Base-by-base conservation (phyloP, 768 basidiomycete genomes). In the Saitozyma sp. region DNA sequence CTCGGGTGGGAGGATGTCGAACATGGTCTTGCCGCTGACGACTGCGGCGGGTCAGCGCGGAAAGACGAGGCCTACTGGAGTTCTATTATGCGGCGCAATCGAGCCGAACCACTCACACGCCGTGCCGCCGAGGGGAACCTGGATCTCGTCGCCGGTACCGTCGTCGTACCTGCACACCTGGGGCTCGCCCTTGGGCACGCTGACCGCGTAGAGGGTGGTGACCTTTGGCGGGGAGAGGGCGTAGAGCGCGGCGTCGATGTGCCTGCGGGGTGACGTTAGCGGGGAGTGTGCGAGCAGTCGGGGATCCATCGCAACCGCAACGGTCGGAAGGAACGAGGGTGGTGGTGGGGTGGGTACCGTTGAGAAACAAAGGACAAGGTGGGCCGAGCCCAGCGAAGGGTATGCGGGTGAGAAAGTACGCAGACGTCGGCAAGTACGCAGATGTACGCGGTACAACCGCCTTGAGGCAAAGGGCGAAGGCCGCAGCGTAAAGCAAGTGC, bases 101-200 rank as follows among this genome's bases (percentile, higher is more conserved):
- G 50, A 38, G 9, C 1, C 37, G 16, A 29, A 40, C 9, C 42
- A 87, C 59, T 87, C 85, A 78, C 91, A 93, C 8, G 89, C 90
- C 0, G 92, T 95, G 0, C 90, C 91, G 1, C 91, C 92, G 7
- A 93, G 83, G 6, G 92, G 90, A 0, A 93, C 92, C 7, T 83
- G 73, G 3, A 93, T 82, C 78, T 88, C 89, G 65, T 93, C 91
- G 1, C 89, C 89, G 2, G 91, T 89, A 2, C 90, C 91, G 77
- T 94, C 92, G 71, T 92, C 91, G 73, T 92, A 91, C 63, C 88
- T 80, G 64, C 85, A 84, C 3, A 81, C 82, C 82, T 95, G 91
- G 17, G 64, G 72, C 10, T 81, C 72, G 1, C 90, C 91, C 20
- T 82, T 64, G 3, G 92, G 92, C 0, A 93, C 87, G 3, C 70